Evolutionary conservation across 768 basidiomycete genomes (phyloP), one percentile per base, ranked within the genome.

Genomic region (Rubroboletus pulcherrimus): DNA sequence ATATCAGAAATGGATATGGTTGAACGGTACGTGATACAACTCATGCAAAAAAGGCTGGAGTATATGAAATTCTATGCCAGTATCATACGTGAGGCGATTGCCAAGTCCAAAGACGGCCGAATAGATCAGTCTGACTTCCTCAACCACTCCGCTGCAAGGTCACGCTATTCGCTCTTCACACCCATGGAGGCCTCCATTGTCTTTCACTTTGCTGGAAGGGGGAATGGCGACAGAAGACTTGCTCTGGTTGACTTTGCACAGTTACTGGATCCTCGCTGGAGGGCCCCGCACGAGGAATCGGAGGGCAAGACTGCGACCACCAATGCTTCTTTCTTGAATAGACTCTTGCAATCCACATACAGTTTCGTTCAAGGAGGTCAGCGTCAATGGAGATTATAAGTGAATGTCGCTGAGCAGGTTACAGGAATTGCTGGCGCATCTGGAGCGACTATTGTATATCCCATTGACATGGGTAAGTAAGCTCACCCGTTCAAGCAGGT

Each of bases 181-280:
- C 96, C 96, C 5, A 96, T 98, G 91, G 96, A 98, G 72, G 93
- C 90, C n/a, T 84, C 89, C 51, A 97, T 98, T 66, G 86, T 99
- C 65, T 99, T 98, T 76, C 96, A 99, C 72, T 98, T 98, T 74
- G 94, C 94, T 29, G 87, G 91, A 12, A 83, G 93, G 45, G 95
- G 94, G 14, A 75, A 78, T 43, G 74, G 77, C 4, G 76, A 76
- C 45, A 83, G 86, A 64, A 82, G 93, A 21, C 80, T 99, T 49
- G 83, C 93, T 10, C 73, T 96, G 38, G 73, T 91, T 42, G 97
- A 99, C 71, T 99, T 99, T 72, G 92, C 87, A 19, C 92, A 95
- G 65, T 74, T 98, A 24, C 75, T 98, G 51, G 95, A 98, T 69
- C 91, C 95, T 15, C 85, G 85, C 59, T 95, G 93, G 93, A 79